Conservation (phyloP, 331 rosid genomes). For the Erythrophleum ivorense region DNA sequence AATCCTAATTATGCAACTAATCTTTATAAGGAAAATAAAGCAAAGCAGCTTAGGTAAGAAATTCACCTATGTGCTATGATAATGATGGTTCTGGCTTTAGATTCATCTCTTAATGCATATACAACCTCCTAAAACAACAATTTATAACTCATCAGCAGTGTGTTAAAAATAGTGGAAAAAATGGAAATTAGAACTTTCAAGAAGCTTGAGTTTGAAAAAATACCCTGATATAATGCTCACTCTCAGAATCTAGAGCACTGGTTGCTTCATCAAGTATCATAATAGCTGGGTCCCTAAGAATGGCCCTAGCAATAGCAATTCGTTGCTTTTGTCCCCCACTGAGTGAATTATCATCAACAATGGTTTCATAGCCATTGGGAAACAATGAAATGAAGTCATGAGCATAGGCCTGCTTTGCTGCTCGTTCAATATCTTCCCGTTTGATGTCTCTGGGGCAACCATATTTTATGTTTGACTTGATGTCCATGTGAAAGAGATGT, state of each 20-base stretch:
- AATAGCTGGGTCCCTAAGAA: slow-evolving; percentile 77
- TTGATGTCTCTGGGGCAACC: slow-evolving; percentile 59
- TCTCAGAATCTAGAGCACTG: slow-evolving; percentile 81
- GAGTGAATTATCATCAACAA: slow-evolving; percentile 74
- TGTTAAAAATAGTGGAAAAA: neutral
- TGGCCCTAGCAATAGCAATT: slow-evolving; percentile 80
- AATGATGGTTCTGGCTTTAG: slow-evolving; percentile 63
- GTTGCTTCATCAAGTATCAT: slow-evolving; percentile 85
- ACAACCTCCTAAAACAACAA: slow-evolving; percentile 58
- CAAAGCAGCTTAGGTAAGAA: slow-evolving; percentile 7
- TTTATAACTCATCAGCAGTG: slow-evolving; percentile 29
- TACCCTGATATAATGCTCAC: slow-evolving; percentile 70
- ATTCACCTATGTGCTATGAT: slow-evolving; percentile 72
- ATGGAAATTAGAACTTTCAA: slow-evolving; percentile 20
- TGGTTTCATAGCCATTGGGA: slow-evolving; percentile 75
- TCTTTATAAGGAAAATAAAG: neutral
- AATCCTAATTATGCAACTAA: slow-evolving; percentile 14
- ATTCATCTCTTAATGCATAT: slow-evolving; percentile 49
- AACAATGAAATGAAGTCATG: slow-evolving; percentile 75
- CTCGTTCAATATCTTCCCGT: slow-evolving; percentile 66
- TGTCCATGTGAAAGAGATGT: slow-evolving; percentile 67
- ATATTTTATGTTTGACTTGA: slow-evolving; percentile 72
- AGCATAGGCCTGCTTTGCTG: slow-evolving; percentile 73
- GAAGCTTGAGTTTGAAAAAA: slow-evolving; percentile 28
- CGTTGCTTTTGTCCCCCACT: slow-evolving; percentile 92